Evolutionary conservation across 73 alveolate species (phyloP).

Genomic region (Halteria grandinella): DNA sequence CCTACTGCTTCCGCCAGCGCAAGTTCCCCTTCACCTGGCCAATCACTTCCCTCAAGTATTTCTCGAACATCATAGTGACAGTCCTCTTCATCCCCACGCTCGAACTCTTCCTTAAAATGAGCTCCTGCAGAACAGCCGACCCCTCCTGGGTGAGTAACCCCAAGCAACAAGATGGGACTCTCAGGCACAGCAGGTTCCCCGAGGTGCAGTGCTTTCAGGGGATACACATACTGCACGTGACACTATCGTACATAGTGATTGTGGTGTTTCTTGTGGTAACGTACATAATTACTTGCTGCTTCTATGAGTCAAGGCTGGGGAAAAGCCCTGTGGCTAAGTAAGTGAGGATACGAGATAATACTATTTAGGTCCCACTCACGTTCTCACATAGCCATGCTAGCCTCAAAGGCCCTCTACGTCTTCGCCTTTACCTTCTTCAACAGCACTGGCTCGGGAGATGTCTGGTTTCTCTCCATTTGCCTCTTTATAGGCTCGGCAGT

Average conservation of each 20-base stretch:
- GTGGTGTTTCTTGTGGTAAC: neutral
- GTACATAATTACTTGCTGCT: slow-evolving; percentile 5
- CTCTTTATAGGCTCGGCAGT: slow-evolving; percentile 44
- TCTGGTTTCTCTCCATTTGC: slow-evolving; percentile 4
- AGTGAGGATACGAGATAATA: neutral
- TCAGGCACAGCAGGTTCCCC: neutral
- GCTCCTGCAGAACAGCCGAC: neutral
- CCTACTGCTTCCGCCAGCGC: slow-evolving; percentile 37
- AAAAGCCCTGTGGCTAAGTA: slow-evolving; percentile 33
- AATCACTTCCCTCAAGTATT: slow-evolving; percentile 27
- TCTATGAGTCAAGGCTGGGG: slow-evolving; percentile 20
- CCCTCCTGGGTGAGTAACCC: no score
- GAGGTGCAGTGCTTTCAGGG: slow-evolving; percentile 47
- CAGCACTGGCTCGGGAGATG: neutral
- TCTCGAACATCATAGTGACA: slow-evolving; percentile 15
- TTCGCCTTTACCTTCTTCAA: slow-evolving; percentile 43
- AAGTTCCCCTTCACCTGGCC: slow-evolving; percentile 70
- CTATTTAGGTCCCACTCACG: slow-evolving; percentile 6
- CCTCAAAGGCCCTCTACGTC: slow-evolving; percentile 15
- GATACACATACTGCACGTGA: slow-evolving; percentile 46
- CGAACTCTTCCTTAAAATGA: neutral
- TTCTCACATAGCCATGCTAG: neutral
- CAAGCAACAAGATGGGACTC: neutral
- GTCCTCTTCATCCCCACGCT: slow-evolving; percentile 40
- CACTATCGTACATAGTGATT: slow-evolving; percentile 17